Base-by-base conservation (phyloP, 2,329 filamentous ascomycete species). In the Elsinoe arachidis region DNA sequence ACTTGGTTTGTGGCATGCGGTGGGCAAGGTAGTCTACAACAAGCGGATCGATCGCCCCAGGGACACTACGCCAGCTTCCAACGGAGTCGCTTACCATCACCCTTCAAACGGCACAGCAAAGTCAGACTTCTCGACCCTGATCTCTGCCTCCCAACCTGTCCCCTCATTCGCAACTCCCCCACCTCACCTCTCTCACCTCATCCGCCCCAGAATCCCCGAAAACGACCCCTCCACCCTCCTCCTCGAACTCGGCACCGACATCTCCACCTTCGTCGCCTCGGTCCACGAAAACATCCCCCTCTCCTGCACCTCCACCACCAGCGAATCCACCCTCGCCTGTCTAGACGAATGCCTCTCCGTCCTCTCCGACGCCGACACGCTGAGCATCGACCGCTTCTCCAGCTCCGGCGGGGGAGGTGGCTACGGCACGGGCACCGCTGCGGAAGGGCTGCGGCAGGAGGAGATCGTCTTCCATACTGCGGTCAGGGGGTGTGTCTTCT, bases 21-120 rank as follows among this genome's bases (percentile, higher is more conserved):
- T 97, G 11, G 93, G 92, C 2, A 96, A 93, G 68, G 88, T 99
- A 2, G 85, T 97, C 0, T 95, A 97, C 74, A 99, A 99, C 74
- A 99, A 96, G 69, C 82, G 93, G 46, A 80, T 87, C 19, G 83
- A 86, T 26, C 68, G 70, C 3, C 19, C 41, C 19, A 30, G 7
- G 17, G 26, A 30, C 26, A 30, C 26, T 7, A 9, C 26, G 26
- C 26, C 9, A 30, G 26, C 26, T 30, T 2, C 7, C 26, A 30
- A 30, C 26, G 26, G 26, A 30, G 26, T 7, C 26, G 26, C 26
- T 9, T 7, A 30, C 26, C 26, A 2, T 30, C 26, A 7, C 26
- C 26, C 26, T 7, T 5, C 26, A 9, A 30, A 30, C 26, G 26
- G 26, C 26, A 30, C 26, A 30, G 5, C 26, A 9, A 30, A 30